phyloP scores from a whole-genome alignment of 106 monocot species.

The Dendrobium huoshanense region DNA sequence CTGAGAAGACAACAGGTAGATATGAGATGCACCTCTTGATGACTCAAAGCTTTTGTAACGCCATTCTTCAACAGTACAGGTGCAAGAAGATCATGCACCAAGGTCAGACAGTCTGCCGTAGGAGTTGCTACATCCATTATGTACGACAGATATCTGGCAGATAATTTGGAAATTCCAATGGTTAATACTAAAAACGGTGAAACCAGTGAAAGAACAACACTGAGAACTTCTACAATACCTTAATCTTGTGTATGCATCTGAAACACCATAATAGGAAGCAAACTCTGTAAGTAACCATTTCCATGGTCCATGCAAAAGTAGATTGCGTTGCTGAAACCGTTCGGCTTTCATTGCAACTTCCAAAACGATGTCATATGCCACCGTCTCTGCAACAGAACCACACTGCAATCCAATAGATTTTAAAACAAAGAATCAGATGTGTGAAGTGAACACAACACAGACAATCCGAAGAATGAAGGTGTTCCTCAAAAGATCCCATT shows the following conservation, averaged over 20 bases:
- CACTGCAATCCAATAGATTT: constrained; percentile 42
- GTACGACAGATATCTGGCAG: constrained; percentile 83
- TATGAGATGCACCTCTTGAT: constrained; percentile 74
- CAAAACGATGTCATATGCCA: constrained; percentile 86
- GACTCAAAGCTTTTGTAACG: constrained; percentile 60
- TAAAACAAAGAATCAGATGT: not conserved
- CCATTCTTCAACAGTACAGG: constrained; percentile 74
- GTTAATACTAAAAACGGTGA: not conserved
- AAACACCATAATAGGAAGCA: constrained; percentile 96
- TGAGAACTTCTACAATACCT: constrained; percentile 34
- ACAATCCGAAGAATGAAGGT: not conserved
- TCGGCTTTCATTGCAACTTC: constrained; percentile 97
- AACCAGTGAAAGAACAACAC: not conserved
- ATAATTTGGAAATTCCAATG: not conserved
- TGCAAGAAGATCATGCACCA: constrained; percentile 73
- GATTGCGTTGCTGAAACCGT: constrained; percentile 72
- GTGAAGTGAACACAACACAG: not conserved
- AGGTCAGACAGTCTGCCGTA: constrained; percentile 75
- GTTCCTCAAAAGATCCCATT: not conserved
- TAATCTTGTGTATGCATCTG: constrained; percentile 84
- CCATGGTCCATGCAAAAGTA: constrained; percentile 90
- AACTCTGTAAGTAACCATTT: constrained; percentile 93
- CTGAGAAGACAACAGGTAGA: not conserved
- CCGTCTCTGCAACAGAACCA: constrained; percentile 96
- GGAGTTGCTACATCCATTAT: constrained; percentile 99